A percentile compares a stretch with the other conserved stretches of the same genome.
phyloP scores from a whole-genome alignment of 192 early-diverging fungal genomes.

The Backusella liffmaniae region DNA sequence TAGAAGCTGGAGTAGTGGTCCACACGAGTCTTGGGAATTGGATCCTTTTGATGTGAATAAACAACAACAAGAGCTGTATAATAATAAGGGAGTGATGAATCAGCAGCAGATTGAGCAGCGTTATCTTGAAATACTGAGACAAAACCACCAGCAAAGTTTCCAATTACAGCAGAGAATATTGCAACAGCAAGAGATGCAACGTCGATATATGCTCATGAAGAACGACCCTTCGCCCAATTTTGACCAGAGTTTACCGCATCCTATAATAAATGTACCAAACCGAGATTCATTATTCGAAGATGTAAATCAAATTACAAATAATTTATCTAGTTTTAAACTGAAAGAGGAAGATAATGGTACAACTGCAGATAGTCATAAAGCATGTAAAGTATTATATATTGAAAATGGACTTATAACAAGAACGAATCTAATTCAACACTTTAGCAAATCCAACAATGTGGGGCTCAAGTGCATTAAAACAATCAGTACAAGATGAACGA shows the following conservation, averaged over 20 bases:
- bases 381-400: neutral
- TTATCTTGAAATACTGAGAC: conserved; percentile 34
- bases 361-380: neutral
- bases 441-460: neutral
- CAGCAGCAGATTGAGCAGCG: conserved; percentile 39
- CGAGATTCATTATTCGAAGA: neutral
- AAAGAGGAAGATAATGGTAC: conserved; percentile 34
- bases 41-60: neutral
- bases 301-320: neutral
- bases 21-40: neutral
- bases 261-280: neutral
- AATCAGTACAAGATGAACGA: neutral
- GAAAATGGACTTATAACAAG: neutral
- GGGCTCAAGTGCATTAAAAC: neutral
- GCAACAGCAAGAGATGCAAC: neutral
- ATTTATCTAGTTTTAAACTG: conserved; percentile 8
- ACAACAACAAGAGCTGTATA: neutral
- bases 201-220: neutral
- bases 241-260: neutral
- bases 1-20: neutral
- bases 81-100: neutral
- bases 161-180: conserved; percentile 20
- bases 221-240: neutral
- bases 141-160: conserved; percentile 33
- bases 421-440: neutral